phyloP scores from a whole-genome alignment of 441 rosid genomes.

The Eruca vesicaria region DNA sequence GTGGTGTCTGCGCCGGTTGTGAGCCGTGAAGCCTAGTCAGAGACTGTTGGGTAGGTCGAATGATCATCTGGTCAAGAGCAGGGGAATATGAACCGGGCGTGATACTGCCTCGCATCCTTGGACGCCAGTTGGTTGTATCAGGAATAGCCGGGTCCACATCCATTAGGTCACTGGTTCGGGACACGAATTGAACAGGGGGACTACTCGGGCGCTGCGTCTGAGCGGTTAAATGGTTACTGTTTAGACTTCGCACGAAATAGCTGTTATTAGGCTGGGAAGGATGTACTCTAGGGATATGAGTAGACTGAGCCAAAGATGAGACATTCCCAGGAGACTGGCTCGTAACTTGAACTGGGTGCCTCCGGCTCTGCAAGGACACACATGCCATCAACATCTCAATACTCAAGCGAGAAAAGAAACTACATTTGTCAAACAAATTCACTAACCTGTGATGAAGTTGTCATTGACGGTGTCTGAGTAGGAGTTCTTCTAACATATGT shows the following conservation, averaged over 20 bases:
- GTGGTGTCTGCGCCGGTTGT: conserved; percentile 23
- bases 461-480: conserved; percentile 21
- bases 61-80: conserved; percentile 56
- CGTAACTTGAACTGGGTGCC: conserved; percentile 28
- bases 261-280: conserved; percentile 33
- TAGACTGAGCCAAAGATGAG: conserved; percentile 23
- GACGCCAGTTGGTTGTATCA: conserved; percentile 57
- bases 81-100: conserved; percentile 44
- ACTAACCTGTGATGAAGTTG: conserved; percentile 37
- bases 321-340: conserved; percentile 24
- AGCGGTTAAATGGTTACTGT: conserved; percentile 36
- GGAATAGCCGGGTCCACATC: conserved; percentile 43
- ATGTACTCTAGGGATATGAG: conserved; percentile 27
- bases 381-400: conserved; percentile 6
- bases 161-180: conserved; percentile 35
- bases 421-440: not conserved
- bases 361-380: conserved; percentile 28
- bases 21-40: conserved; percentile 36
- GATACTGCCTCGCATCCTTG: conserved; percentile 89
- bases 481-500: conserved; percentile 22
- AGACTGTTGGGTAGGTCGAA: conserved; percentile 59
- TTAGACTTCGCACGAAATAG: not conserved
- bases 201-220: conserved; percentile 45
- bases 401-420: not conserved
- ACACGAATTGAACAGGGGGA: conserved; percentile 35